These are phyloP conservation scores for Candida sp. DNA, from an alignment of 1,139 yeast species.

Conservation along the genomic window DNA sequence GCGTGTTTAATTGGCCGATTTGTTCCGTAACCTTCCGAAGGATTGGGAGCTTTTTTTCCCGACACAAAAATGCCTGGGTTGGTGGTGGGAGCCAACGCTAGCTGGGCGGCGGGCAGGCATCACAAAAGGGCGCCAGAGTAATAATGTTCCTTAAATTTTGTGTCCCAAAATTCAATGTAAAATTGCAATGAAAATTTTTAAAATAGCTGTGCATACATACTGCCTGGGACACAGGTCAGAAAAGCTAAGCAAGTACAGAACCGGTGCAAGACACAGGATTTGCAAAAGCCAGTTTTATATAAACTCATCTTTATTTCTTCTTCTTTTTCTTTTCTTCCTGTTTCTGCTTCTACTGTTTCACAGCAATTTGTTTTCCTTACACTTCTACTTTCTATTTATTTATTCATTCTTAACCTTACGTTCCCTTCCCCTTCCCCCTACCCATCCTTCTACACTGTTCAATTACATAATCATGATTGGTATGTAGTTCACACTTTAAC, in stretches of 20 bases:
- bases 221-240: neutral
- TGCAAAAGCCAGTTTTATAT: neutral
- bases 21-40: no score
- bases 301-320: slow-evolving; percentile 1
- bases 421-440: no score
- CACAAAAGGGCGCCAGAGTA: neutral
- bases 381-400: neutral
- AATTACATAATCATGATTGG: neutral
- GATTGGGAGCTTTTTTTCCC: no score
- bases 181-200: neutral
- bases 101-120: no score
- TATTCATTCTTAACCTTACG: neutral
- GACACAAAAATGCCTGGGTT: no score
- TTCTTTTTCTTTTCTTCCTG: neutral
- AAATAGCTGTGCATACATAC: neutral
- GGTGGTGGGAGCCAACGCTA: no score
- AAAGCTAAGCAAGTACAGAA: neutral
- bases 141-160: neutral
- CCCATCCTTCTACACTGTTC: no score
- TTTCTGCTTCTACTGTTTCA: neutral
- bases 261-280: no score
- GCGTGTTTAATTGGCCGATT: no score
- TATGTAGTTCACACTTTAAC: neutral
- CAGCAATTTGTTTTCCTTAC: neutral
- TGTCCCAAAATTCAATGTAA: neutral